Evolutionary conservation across 225 moss, liverwort and hornwort species (phyloP).

Genomic region (Straminergon stramineum): DNA sequence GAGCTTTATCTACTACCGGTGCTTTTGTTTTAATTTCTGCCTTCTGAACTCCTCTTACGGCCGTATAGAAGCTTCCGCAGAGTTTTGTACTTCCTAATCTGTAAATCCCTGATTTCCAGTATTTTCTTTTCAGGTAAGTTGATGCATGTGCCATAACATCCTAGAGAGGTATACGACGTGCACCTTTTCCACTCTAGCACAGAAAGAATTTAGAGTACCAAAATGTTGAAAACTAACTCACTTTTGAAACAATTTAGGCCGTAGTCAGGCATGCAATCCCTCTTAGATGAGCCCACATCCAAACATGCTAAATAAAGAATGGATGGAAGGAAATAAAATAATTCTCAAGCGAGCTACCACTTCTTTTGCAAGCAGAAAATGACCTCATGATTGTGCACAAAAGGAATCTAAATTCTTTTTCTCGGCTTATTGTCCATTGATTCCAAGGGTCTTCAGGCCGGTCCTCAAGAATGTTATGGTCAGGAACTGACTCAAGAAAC

Average conservation of each 20-base stretch:
- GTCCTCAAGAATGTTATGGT: not conserved
- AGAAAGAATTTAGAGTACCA: not conserved
- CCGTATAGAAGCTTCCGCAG: not conserved
- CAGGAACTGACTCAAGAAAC: not conserved
- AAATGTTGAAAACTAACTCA: not conserved
- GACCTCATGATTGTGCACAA: not conserved
- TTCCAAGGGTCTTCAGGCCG: not conserved
- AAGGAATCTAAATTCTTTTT: not conserved
- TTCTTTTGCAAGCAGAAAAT: not conserved
- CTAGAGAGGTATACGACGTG: not conserved
- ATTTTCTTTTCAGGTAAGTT: not conserved
- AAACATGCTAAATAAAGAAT: not conserved
- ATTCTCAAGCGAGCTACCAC: not conserved
- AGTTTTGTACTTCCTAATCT: not conserved
- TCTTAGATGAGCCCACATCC: not conserved
- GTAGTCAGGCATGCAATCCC: not conserved
- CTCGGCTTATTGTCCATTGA: not conserved
- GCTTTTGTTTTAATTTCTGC: not conserved
- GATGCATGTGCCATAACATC: not conserved
- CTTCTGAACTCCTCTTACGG: not conserved
- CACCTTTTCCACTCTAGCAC: not conserved
- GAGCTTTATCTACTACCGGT: not conserved
- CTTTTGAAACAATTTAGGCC: not conserved
- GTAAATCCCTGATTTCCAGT: slow-evolving; percentile 1
- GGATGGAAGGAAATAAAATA: not conserved